phyloP scores from a whole-genome alignment of 305 asterid species.

The Euphrasia arctica region DNA sequence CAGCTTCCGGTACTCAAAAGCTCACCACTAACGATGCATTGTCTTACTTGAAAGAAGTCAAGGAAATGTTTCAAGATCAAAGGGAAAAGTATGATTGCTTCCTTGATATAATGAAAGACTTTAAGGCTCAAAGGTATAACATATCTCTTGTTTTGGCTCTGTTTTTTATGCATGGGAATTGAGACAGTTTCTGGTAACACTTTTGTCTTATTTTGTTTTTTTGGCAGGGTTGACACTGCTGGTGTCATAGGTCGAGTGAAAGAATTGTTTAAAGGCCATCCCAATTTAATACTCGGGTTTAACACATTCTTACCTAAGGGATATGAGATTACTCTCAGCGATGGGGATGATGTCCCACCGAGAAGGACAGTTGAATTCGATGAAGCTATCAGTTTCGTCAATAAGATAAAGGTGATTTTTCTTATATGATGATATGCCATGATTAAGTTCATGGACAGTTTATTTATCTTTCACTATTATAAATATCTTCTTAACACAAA shows the following conservation, averaged over 20 bases:
- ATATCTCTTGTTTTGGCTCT: conserved; percentile 16
- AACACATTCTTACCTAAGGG: conserved; percentile 97
- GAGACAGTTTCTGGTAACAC: conserved; percentile 21
- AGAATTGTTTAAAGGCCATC: conserved; percentile 57
- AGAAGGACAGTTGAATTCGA: conserved; percentile 91
- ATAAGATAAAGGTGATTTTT: conserved; percentile 75
- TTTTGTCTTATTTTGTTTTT: conserved; percentile 20
- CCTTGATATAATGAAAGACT: conserved; percentile 97
- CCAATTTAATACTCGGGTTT: conserved; percentile 62
- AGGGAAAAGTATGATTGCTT: conserved; percentile 58
- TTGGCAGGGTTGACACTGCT: conserved; percentile 78
- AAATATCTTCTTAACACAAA: background rate
- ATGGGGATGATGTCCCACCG: conserved; percentile 76
- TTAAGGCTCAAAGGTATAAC: conserved; percentile 84
- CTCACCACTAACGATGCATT: conserved; percentile 62
- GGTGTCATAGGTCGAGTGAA: conserved; percentile 85
- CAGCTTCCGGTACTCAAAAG: conserved; percentile 38
- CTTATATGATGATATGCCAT: background rate
- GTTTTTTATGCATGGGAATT: conserved; percentile 12
- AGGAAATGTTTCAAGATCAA: conserved; percentile 60
- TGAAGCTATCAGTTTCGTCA: conserved; percentile 92
- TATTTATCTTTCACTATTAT: background rate
- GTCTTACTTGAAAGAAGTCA: conserved; percentile 51
- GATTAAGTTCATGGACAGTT: background rate
- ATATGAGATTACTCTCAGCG: conserved; percentile 84